Evolutionary conservation across 2,329 filamentous ascomycete species (phyloP), one percentile per base, ranked within the genome.

Genomic region (Chaetomium sp.): DNA sequence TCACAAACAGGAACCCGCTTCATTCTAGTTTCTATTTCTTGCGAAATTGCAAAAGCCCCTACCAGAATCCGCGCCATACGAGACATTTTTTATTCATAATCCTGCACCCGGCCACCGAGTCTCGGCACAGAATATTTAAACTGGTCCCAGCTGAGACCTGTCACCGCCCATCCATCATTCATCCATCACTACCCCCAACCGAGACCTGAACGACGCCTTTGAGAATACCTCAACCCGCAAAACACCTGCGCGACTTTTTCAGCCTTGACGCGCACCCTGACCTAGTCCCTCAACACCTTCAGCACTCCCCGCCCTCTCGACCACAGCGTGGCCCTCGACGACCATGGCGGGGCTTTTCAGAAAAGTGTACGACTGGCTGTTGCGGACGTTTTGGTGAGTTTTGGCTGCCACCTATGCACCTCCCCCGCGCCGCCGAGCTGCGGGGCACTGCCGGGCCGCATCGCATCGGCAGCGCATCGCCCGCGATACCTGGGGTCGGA

Each of bases 281-380:
- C 45, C 54, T 25, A n/a, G 38, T 29, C 13, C 13, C 19, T 42
- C 13, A 47, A 61, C 49, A 23, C 60, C 21, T 45, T 38, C 25
- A 33, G 53, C 25, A 7, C 45, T 23, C 21, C 38, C 23, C 7
- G 25, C 51, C 27, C 42, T 57, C 29, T 35, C 9, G 21, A 21
- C 47, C n/a, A 62, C 55, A 53, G 54, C 57, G 53, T 45, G 31
- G 55, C 38, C 42, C 38, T 56, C 64, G 73, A 71, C 70, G 69
- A 76, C 70, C 79, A 98, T 98, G 93, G 91, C 92, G 74, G 91
- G 92, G 73, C 82, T 99, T 77, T 96, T 99, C 80, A 91, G 90
- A 76, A 90, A 89, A 81, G 89, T 99, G 78, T 98, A 98, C 84
- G 95, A 98, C 87, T 98, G 94, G 94, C 84, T 98, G 78, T 82